Conservation (phyloP, 805 yeast species). For the Wickerhamiella occidentalis region DNA sequence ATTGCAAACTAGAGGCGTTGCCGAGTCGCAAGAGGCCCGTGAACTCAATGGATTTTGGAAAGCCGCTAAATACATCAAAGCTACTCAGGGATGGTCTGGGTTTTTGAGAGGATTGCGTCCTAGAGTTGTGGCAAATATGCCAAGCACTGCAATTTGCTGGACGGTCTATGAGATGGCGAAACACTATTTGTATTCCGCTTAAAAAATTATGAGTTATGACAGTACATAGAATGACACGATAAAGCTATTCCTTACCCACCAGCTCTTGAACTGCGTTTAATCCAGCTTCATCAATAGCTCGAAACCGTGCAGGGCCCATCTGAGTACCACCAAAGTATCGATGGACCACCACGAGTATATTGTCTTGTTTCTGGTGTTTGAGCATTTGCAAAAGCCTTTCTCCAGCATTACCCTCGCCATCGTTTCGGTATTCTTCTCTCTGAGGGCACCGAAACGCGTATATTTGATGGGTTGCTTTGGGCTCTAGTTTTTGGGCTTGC, state of each 20-base stretch:
- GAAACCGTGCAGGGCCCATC: slow-evolving; percentile 3
- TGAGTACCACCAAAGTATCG: slow-evolving; percentile 2
- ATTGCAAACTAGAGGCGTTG: slow-evolving; percentile 59
- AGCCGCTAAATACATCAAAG: slow-evolving; percentile 58
- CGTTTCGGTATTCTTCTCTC: neutral
- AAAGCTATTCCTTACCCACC: too few species aligned
- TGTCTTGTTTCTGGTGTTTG: neutral
- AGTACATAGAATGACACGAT: slow-evolving; percentile 6
- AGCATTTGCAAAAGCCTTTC: slow-evolving; percentile 8
- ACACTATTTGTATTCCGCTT: slow-evolving; percentile 13
- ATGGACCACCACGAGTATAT: neutral
- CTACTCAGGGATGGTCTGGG: slow-evolving; percentile 37
- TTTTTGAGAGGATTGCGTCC: slow-evolving; percentile 82
- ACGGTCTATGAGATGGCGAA: slow-evolving; percentile 97
- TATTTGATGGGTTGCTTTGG: slow-evolving; percentile 2
- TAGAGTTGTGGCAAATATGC: slow-evolving; percentile 82
- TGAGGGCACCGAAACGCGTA: neutral
- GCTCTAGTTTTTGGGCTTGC: neutral
- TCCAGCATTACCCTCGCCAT: slow-evolving; percentile 8
- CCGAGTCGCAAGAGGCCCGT: slow-evolving; percentile 31
- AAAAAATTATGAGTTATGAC: slow-evolving; percentile 6
- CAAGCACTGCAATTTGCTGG: slow-evolving; percentile 95
- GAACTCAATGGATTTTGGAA: slow-evolving; percentile 52
- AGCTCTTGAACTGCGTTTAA: neutral
- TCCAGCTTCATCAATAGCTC: slow-evolving; percentile 6